phyloP scores from a whole-genome alignment of 2,329 filamentous ascomycete species.

The Ramularia collo-cygni region DNA sequence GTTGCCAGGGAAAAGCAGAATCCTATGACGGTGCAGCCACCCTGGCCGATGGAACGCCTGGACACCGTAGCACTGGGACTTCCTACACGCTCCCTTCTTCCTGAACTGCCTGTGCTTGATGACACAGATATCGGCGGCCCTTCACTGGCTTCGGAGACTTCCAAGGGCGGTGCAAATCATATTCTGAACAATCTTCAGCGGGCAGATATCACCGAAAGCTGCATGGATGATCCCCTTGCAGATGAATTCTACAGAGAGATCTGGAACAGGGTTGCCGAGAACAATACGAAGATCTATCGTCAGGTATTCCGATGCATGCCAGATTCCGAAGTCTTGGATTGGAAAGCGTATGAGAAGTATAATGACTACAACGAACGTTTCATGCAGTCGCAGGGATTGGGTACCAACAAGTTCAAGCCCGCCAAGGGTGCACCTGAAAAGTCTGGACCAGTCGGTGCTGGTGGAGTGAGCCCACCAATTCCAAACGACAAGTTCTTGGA shows the following conservation, averaged over 20 bases:
- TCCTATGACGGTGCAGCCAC: conserved; percentile 24
- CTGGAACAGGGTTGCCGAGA: conserved; percentile 80
- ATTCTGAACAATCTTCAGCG: conserved; percentile 60
- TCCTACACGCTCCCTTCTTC: conserved; percentile 62
- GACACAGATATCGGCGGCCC: conserved; percentile 80
- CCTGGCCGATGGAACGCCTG: conserved; percentile 40
- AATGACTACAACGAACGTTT: conserved; percentile 71
- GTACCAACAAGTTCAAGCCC: conserved; percentile 47
- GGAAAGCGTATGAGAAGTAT: conserved; percentile 88
- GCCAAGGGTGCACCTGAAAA: conserved; percentile 43
- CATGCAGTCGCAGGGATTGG: conserved; percentile 53
- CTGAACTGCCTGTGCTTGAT: conserved; percentile 61
- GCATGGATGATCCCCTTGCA: conserved; percentile 85
- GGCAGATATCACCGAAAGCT: conserved; percentile 75
- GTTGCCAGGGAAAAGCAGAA: conserved; percentile 27
- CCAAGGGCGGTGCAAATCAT: conserved; percentile 40
- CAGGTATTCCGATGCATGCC: conserved; percentile 96
- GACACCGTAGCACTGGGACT: conserved; percentile 62
- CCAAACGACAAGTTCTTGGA: conserved; percentile 5
- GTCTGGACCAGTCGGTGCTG: conserved; percentile 43
- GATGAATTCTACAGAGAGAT: conserved; percentile 77
- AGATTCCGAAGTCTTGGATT: conserved; percentile 86
- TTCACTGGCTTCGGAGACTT: conserved; percentile 47
- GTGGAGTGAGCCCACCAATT: conserved; percentile 20
- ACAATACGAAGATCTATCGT: conserved; percentile 92